Percentiles rank a stretch among this genome's conserved stretches.
Conservation (phyloP, 768 basidiomycete genomes). For the Xerocomellus dryophilus region DNA sequence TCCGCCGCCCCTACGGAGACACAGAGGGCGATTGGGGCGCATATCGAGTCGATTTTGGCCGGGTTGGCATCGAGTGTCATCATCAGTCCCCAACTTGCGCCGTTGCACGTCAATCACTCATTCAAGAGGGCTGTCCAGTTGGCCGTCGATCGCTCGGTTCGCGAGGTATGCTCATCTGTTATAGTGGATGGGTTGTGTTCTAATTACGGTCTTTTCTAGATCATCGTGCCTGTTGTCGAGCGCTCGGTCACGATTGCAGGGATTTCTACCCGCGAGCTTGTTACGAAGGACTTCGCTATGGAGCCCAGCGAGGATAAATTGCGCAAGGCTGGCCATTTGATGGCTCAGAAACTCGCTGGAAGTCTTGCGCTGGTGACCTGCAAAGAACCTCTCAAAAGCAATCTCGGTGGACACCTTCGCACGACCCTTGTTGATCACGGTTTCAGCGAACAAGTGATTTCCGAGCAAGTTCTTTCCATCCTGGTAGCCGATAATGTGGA, state of each 20-base stretch:
- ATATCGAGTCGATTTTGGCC: constrained; percentile 77
- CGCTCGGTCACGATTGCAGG: constrained; percentile 97
- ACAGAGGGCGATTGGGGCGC: constrained; percentile 66
- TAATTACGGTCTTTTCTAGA: constrained; percentile 42
- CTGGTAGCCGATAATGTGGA: constrained; percentile 93
- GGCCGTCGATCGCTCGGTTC: constrained; percentile 90
- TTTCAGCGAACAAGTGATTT: constrained; percentile 81
- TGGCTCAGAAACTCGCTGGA: constrained; percentile 96
- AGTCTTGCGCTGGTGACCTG: constrained; percentile 96
- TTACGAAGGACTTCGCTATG: constrained; percentile 93
- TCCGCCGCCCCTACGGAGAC: constrained; percentile 59
- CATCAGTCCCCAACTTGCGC: constrained; percentile 74
- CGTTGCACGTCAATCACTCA: constrained; percentile 68
- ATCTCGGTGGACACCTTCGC: constrained; percentile 86
- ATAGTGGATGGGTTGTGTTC: neutral
- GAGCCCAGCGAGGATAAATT: constrained; percentile 89
- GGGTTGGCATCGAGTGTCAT: constrained; percentile 69
- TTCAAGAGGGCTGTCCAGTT: constrained; percentile 90
- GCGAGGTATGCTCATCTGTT: constrained; percentile 60
- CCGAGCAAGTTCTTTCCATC: constrained; percentile 75
- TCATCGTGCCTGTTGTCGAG: constrained; percentile 96
- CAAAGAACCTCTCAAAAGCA: constrained; percentile 93
- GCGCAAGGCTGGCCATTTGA: constrained; percentile 87
- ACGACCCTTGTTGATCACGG: constrained; percentile 81
- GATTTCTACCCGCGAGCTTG: constrained; percentile 93